Conservation (phyloP, 768 basidiomycete genomes). For the Lentinula sp. region DNA sequence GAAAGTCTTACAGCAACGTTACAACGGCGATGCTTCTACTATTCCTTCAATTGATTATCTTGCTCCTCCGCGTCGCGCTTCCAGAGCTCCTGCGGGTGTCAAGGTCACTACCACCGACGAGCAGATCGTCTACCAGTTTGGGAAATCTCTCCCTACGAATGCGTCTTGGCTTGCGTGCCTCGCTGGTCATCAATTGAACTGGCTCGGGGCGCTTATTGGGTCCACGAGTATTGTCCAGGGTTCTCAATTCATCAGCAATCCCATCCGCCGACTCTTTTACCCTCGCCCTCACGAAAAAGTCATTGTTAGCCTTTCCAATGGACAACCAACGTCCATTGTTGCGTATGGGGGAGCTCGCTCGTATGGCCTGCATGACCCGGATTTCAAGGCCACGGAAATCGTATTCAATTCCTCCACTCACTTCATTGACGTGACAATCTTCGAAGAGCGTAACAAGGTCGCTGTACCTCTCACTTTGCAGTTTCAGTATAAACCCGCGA, state of each 20-base stretch:
- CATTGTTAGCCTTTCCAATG: constrained; percentile 46
- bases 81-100: constrained; percentile 34
- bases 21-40: constrained; percentile 65
- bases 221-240: constrained; percentile 87
- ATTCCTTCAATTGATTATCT: constrained; percentile 88
- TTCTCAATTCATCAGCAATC: constrained; percentile 80
- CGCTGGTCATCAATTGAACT: constrained; percentile 75
- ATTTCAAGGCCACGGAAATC: constrained; percentile 83
- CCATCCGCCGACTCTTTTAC: constrained; percentile 77
- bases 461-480: constrained; percentile 77
- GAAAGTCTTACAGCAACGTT: constrained; percentile 73
- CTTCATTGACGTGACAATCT: constrained; percentile 66
- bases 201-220: constrained; percentile 82
- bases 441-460: constrained; percentile 73
- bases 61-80: constrained; percentile 33
- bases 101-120: constrained; percentile 34
- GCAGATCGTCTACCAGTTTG: constrained; percentile 44
- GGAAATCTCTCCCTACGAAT: constrained; percentile 47
- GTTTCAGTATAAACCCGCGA: constrained; percentile 83
- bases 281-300: constrained; percentile 80
- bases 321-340: constrained; percentile 49
- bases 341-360: constrained; percentile 80
- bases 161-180: constrained; percentile 79
- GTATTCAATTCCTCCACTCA: constrained; percentile 45
- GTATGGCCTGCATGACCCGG: constrained; percentile 59